Conservation (phyloP, 306 rosid genomes). For the cucumber (Cucumis sativus) region DNA sequence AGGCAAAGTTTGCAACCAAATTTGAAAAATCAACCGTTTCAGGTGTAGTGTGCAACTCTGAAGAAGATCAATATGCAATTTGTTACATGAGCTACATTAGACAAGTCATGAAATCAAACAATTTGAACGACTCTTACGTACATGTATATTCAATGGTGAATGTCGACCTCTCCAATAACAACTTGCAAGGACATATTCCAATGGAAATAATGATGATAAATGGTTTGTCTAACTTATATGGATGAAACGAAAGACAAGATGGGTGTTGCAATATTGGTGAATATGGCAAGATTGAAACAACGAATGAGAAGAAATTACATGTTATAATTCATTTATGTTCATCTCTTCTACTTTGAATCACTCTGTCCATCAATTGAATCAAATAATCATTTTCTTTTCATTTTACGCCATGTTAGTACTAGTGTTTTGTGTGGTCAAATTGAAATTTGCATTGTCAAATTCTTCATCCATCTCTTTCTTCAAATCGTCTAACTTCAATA, state of each 20-base stretch:
- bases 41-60: neutral
- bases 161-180: slow-evolving; percentile 9
- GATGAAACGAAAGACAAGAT: neutral
- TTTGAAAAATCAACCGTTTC: neutral
- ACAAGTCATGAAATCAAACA: neutral
- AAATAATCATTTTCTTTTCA: neutral
- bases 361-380: neutral
- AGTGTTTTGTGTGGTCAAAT: neutral
- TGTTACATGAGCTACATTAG: neutral
- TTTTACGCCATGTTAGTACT: neutral
- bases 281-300: neutral
- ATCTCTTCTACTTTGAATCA: neutral
- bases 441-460: neutral
- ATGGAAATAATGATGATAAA: neutral
- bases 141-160: neutral
- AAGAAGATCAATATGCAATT: neutral
- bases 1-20: neutral
- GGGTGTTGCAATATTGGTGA: neutral
- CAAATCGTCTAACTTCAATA: no score
- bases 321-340: neutral
- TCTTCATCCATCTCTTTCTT: no score
- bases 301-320: neutral
- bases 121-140: neutral
- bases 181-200: slow-evolving; percentile 1
- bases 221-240: neutral